Evolutionary conservation across 768 basidiomycete species (phyloP), one percentile per base, ranked within the genome.

Genomic region (Asterophora parasitica): DNA sequence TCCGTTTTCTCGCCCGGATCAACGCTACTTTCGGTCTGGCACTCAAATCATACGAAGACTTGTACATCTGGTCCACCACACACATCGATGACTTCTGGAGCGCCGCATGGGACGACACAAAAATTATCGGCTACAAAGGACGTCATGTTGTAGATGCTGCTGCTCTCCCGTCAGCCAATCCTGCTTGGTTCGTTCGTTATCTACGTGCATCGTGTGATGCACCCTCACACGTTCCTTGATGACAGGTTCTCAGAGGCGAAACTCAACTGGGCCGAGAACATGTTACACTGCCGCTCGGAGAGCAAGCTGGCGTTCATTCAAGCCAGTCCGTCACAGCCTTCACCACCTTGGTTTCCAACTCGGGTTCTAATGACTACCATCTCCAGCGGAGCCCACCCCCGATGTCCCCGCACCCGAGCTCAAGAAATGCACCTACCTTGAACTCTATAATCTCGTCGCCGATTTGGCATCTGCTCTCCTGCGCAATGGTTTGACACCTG

Each of bases 181-280:
- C 88, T 30, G 46, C 72, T 7, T 90, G 88, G 88, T 90, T 56
- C 33, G 64, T 37, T 27, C n/a, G n/a, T 49, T 40, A 45, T 32
- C 46, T 36, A 34, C 34, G 10, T 43, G 20, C 33, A 38, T 43
- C 37, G 49, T 17, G 19, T 54, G 35, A 15, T 35, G 46, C 33
- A 15, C 20, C 32, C 49, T 52, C 35, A 57, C 41, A 44, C 31
- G n/a, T 39, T 37, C 16, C 28, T 26, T 31, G 35, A 39, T 33
- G n/a, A 36, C 57, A 74, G 73, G 73, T 75, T 89, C 65, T 57
- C 65, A 20, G 75, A 78, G 42, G 81, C 87, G 3, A 70, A 64
- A 27, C 64, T 90, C 38, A 89, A 89, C 59, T 90, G 83, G 81
- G 85, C 88, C 16, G 86, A 91, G 68, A 89, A 90, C 58, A 83